Evolutionary conservation across 75 land plant genomes (phyloP).

Genomic region (Pinus albicaulis): DNA sequence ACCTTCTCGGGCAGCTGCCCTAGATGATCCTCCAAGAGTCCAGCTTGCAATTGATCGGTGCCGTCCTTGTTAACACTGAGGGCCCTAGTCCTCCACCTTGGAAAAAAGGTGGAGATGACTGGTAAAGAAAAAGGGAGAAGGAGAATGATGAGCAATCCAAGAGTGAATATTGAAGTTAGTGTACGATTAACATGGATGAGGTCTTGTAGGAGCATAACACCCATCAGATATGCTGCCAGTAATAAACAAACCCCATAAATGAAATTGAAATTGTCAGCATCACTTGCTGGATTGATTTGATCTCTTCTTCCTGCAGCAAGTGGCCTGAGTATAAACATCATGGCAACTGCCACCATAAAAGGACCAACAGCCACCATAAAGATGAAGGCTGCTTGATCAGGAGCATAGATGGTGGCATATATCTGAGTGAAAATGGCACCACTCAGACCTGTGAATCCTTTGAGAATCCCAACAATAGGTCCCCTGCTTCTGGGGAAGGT

Average conservation of each 20-base stretch:
- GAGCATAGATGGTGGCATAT: conserved; percentile 69
- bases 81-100: too few relatives aligned
- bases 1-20: neutral
- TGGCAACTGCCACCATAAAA: conserved; percentile 55
- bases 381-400: conserved; percentile 78
- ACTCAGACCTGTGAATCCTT: conserved; percentile 88
- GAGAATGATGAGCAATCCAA: conserved; percentile 45
- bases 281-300: conserved; percentile 19
- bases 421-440: conserved; percentile 89
- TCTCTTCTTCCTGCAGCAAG: conserved; percentile 49
- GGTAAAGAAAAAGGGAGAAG: conserved; percentile 58
- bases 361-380: conserved; percentile 95
- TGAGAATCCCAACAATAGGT: conserved; percentile 84
- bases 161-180: conserved; percentile 36
- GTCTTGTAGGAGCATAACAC: conserved; percentile 73
- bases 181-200: conserved; percentile 38
- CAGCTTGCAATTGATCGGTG: neutral
- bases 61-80: too few relatives aligned
- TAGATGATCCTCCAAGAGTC: neutral
- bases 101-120: conserved; percentile 3
- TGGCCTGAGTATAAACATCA: conserved; percentile 84
- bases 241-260: conserved; percentile 62
- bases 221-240: conserved; percentile 79
- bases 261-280: conserved; percentile 46
- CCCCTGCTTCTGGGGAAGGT: conserved; percentile 89